Evolutionary conservation across 2,329 filamentous ascomycete genomes (phyloP).

Genomic region (Penicillium polonicum): DNA sequence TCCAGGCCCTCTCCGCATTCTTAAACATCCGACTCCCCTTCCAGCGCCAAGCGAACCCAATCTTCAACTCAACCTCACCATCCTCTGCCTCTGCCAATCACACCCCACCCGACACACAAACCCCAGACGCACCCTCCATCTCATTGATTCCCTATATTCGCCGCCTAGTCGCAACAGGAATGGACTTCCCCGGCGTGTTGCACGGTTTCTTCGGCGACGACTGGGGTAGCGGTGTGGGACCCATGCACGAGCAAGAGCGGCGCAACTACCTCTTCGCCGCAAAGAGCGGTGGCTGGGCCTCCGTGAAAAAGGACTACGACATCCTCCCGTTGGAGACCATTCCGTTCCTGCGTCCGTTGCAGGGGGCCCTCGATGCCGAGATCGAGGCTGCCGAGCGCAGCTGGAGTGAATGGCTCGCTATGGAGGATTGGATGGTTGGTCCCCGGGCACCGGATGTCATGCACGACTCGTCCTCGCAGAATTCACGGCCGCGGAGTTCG

Average conservation of each 20-base stretch:
- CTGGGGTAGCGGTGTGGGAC: slow-evolving; percentile 76
- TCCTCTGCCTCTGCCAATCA: slow-evolving; percentile 41
- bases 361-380: slow-evolving; percentile 72
- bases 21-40: slow-evolving; percentile 90
- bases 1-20: slow-evolving; percentile 85
- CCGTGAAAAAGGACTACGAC: slow-evolving; percentile 88
- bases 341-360: slow-evolving; percentile 83
- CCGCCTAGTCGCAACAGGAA: slow-evolving; percentile 84
- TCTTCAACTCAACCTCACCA: slow-evolving; percentile 42
- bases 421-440: slow-evolving; percentile 99
- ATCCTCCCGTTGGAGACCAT: slow-evolving; percentile 78
- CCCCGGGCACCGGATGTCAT: slow-evolving; percentile 63
- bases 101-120: slow-evolving; percentile 39
- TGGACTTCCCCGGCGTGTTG: slow-evolving; percentile 81
- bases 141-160: slow-evolving; percentile 86
- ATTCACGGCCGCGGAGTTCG: slow-evolving; percentile 34
- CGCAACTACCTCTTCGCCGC: slow-evolving; percentile 94
- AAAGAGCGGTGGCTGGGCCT: slow-evolving; percentile 87
- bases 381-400: slow-evolving; percentile 76
- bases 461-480: slow-evolving; percentile 39
- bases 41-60: slow-evolving; percentile 61
- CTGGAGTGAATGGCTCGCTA: slow-evolving; percentile 94
- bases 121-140: slow-evolving; percentile 47
- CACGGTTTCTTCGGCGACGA: slow-evolving; percentile 97
- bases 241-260: slow-evolving; percentile 82